Percentiles rank a stretch among this genome's conserved stretches.
phyloP scores from a whole-genome alignment of 495 filamentous ascomycete species.

The Neurospora sp. region DNA sequence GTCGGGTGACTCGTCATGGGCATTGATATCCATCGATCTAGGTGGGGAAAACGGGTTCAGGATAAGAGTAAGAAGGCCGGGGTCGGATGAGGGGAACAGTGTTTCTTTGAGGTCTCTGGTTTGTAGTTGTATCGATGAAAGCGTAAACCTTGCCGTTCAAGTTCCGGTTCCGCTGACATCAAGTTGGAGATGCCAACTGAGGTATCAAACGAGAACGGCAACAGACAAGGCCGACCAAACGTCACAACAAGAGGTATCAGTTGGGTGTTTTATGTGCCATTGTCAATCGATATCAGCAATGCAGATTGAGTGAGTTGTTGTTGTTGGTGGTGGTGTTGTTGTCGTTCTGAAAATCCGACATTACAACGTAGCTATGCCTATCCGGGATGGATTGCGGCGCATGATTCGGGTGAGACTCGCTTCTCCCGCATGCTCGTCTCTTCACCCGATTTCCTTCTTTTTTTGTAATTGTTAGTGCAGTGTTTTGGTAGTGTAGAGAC shows the following conservation, averaged over 20 bases:
- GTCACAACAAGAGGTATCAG: background rate
- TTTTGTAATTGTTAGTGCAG: background rate
- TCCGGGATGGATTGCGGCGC: slow-evolving; percentile 1
- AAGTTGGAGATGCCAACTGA: background rate
- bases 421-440: slow-evolving; percentile 20
- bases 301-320: background rate
- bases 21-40: background rate
- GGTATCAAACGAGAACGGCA: background rate
- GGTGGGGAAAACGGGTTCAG: background rate
- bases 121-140: background rate
- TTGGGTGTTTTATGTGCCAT: background rate
- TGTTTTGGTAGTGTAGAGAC: background rate
- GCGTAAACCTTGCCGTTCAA: background rate
- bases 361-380: background rate
- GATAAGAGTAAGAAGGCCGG: background rate
- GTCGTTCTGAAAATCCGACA: background rate
- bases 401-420: slow-evolving; percentile 17
- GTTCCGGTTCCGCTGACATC: background rate
- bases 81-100: background rate
- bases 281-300: background rate
- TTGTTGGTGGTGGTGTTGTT: background rate
- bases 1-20: background rate
- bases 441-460: slow-evolving; percentile 17
- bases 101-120: background rate
- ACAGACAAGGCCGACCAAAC: background rate